phyloP scores from a whole-genome alignment of 495 filamentous ascomycete genomes.

The Xylaria bambusicola region DNA sequence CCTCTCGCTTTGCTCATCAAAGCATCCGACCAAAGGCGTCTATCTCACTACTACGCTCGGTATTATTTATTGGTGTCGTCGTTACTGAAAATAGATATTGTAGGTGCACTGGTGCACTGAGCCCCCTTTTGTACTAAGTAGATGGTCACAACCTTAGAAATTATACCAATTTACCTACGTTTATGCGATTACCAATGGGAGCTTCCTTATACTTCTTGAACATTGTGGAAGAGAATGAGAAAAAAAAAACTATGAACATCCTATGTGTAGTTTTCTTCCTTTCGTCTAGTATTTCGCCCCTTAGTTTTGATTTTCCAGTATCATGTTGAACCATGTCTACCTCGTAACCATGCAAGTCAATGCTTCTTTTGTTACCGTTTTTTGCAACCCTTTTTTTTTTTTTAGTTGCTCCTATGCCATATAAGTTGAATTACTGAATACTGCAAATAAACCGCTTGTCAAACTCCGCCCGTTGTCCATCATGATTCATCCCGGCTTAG shows the following conservation, averaged over 20 bases:
- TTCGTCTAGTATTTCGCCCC: background rate
- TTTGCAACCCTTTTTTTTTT: conserved; percentile 27
- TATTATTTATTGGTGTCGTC: too few relatives aligned
- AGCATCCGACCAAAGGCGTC: too few relatives aligned
- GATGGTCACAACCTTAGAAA: too few relatives aligned
- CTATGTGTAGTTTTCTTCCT: background rate
- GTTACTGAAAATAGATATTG: too few relatives aligned
- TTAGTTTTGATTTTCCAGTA: conserved; percentile 20
- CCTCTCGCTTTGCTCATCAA: too few relatives aligned
- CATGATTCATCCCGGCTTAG: conserved; percentile 44
- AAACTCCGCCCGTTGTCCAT: conserved; percentile 1
- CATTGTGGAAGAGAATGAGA: too few relatives aligned
- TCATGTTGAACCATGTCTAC: conserved; percentile 51
- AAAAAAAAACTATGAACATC: too few relatives aligned
- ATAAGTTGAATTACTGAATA: conserved; percentile 23
- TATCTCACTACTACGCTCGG: too few relatives aligned
- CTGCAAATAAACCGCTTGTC: conserved; percentile 11
- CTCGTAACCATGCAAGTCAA: conserved; percentile 41
- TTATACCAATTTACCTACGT: background rate
- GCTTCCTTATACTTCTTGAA: background rate
- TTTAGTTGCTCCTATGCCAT: conserved; percentile 23
- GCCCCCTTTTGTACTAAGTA: too few relatives aligned
- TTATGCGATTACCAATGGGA: background rate
- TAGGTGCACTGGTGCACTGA: too few relatives aligned
- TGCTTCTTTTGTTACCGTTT: conserved; percentile 40